phyloP scores from a whole-genome alignment of 768 basidiomycete species.

The Suillus variegatus region DNA sequence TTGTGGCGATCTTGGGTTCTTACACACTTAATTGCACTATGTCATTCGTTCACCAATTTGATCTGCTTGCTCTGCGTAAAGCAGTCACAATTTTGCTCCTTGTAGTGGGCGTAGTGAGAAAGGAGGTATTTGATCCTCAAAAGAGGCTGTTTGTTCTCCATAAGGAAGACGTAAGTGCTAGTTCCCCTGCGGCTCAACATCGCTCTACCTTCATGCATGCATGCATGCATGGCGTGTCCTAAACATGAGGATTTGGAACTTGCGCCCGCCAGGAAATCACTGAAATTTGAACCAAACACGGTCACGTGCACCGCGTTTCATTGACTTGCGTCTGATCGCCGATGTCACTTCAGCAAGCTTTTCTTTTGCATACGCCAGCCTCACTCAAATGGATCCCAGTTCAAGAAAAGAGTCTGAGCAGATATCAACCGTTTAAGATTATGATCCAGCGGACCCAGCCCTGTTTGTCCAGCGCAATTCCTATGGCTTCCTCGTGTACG shows the following conservation, averaged over 20 bases:
- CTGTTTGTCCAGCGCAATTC: constrained; percentile 64
- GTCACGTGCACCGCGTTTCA: not conserved
- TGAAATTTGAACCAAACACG: not conserved
- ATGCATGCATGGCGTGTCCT: too few relatives aligned
- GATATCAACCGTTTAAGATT: constrained; percentile 56
- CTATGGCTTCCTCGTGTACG: constrained; percentile 77
- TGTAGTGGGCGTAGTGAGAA: constrained; percentile 45
- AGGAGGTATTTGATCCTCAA: constrained; percentile 86
- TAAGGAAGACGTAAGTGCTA: constrained; percentile 73
- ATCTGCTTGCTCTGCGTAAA: constrained; percentile 38
- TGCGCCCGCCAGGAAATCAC: too few relatives aligned
- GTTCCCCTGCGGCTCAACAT: too few relatives aligned
- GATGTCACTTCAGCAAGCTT: constrained; percentile 15
- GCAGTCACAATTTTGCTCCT: constrained; percentile 48
- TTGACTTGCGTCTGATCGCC: not conserved
- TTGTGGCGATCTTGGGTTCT: constrained; percentile 60
- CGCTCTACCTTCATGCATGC: too few relatives aligned
- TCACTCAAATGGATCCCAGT: constrained; percentile 51
- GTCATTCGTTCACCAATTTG: constrained; percentile 78
- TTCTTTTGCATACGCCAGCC: constrained; percentile 21
- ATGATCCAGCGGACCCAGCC: constrained; percentile 48
- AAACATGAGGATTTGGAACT: too few relatives aligned
- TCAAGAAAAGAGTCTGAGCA: constrained; percentile 59
- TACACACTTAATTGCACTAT: constrained; percentile 59
- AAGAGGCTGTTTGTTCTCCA: constrained; percentile 84